Evolutionary conservation across 352 stramenopile genomes (phyloP).

Genomic region (Pythium periplocum): DNA sequence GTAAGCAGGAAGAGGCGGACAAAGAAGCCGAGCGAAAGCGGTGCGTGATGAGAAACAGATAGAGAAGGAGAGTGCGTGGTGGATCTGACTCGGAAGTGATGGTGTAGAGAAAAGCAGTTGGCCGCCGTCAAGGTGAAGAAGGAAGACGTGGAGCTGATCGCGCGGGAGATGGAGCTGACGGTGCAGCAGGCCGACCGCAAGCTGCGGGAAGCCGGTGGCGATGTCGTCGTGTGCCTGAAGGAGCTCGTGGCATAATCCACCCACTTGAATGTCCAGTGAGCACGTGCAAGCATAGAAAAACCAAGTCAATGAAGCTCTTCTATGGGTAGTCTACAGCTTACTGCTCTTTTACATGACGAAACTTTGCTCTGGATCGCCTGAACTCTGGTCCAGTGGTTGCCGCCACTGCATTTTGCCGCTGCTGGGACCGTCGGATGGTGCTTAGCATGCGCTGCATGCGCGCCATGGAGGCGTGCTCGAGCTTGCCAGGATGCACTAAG

Average conservation of each 20-base stretch:
- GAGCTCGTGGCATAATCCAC: slow-evolving; percentile 35
- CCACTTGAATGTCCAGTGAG: background rate
- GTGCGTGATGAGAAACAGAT: slow-evolving; percentile 8
- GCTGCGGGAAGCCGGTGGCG: slow-evolving; percentile 67
- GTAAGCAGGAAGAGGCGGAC: slow-evolving; percentile 78
- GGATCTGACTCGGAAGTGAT: background rate
- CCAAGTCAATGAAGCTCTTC: too few relatives aligned
- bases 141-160: slow-evolving; percentile 74
- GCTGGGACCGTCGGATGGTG: slow-evolving; percentile 58
- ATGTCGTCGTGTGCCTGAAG: slow-evolving; percentile 67
- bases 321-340: too few relatives aligned
- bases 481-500: slow-evolving; percentile 42
- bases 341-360: too few relatives aligned
- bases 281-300: too few relatives aligned
- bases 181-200: slow-evolving; percentile 76
- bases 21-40: slow-evolving; percentile 73
- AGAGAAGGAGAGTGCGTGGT: too few relatives aligned
- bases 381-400: too few relatives aligned
- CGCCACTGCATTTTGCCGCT: slow-evolving; percentile 21
- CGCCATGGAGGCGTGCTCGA: slow-evolving; percentile 43
- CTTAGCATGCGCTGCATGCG: slow-evolving; percentile 64
- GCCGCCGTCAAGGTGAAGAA: slow-evolving; percentile 78
- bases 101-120: slow-evolving; percentile 61
- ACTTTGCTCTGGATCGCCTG: too few relatives aligned
- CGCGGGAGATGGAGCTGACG: slow-evolving; percentile 74